A percentile compares a stretch with the other conserved stretches of the same genome.
These are phyloP conservation scores for Tolypocladium capitatum DNA, from an alignment of 2,329 filamentous ascomycete genomes.

Conservation along the genomic window DNA sequence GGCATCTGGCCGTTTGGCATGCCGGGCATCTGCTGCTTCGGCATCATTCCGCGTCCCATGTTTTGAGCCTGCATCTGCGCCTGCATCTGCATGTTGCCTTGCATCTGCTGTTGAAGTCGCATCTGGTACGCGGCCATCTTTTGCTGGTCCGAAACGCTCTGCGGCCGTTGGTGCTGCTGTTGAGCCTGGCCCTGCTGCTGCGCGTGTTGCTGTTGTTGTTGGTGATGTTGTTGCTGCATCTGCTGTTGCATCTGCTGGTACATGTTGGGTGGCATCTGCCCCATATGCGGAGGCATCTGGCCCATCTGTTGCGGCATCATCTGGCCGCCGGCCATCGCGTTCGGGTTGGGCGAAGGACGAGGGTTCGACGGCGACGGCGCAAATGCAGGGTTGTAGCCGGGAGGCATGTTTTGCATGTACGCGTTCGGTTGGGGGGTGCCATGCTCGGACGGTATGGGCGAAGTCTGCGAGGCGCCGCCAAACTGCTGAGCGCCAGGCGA, in stretches of 20 bases:
- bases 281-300: slow-evolving; percentile 33
- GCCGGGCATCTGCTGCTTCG: slow-evolving; percentile 33
- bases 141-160: slow-evolving; percentile 47
- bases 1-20: slow-evolving; percentile 45
- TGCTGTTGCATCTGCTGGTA: slow-evolving; percentile 28
- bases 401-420: slow-evolving; percentile 51
- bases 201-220: slow-evolving; percentile 45
- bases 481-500: slow-evolving; percentile 65
- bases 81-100: slow-evolving; percentile 37
- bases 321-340: slow-evolving; percentile 35
- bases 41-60: slow-evolving; percentile 37
- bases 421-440: slow-evolving; percentile 61
- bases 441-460: slow-evolving; percentile 65
- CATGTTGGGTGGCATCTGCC: slow-evolving; percentile 31
- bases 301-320: slow-evolving; percentile 42
- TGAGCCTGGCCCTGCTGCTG: slow-evolving; percentile 32
- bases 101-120: slow-evolving; percentile 65
- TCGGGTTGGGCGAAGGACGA: slow-evolving; percentile 40
- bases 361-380: slow-evolving; percentile 42
- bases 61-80: slow-evolving; percentile 36
- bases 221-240: slow-evolving; percentile 31
- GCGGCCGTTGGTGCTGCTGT: slow-evolving; percentile 26
- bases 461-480: slow-evolving; percentile 48
- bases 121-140: slow-evolving; percentile 70
- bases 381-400: slow-evolving; percentile 45